Evolutionary conservation across 768 basidiomycete genomes (phyloP).

Genomic region (Russula vinacea): DNA sequence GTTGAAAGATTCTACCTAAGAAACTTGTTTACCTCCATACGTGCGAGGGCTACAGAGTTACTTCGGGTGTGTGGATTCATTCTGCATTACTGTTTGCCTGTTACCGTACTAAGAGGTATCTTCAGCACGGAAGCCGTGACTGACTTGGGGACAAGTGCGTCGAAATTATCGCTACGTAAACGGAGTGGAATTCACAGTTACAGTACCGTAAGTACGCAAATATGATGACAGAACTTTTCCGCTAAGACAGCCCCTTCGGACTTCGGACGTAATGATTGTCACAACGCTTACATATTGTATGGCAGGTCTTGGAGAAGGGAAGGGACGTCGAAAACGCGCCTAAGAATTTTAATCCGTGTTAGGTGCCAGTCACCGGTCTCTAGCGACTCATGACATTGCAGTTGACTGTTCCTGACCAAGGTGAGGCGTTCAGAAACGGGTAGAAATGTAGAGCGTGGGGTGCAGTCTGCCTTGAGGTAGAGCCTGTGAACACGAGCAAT

Average conservation of each 20-base stretch:
- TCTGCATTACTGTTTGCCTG: not conserved
- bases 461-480: not conserved
- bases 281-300: not conserved
- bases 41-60: not conserved
- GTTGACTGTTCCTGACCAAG: not conserved
- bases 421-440: not conserved
- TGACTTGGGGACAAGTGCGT: not conserved
- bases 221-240: not conserved
- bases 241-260: not conserved
- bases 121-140: not conserved
- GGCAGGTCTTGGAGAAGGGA: not conserved
- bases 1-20: not conserved
- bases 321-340: not conserved
- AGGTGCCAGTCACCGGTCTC: not conserved
- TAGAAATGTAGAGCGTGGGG: not conserved
- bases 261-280: slow-evolving; percentile 6
- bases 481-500: not conserved
- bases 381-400: not conserved
- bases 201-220: not conserved
- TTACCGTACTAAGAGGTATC: not conserved
- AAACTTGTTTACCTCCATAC: too few species aligned
- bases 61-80: not conserved
- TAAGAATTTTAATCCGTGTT: not conserved
- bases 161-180: slow-evolving; percentile 12
- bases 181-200: not conserved